Evolutionary conservation across 192 early-diverging fungal genomes (phyloP).

Genomic region (Helicostylum pulchrum): DNA sequence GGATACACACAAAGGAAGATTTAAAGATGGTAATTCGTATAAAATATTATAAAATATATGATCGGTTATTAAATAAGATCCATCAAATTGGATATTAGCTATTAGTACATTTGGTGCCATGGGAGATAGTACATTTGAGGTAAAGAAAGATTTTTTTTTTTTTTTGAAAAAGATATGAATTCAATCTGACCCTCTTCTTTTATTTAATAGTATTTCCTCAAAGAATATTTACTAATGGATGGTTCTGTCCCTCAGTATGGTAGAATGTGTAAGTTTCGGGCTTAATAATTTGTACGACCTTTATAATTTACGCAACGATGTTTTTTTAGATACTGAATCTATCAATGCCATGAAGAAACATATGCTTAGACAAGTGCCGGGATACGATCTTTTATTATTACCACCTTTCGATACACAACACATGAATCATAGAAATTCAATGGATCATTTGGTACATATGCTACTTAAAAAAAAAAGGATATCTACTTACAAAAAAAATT

Average conservation of each 20-base stretch:
- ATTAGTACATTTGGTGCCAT: constrained; percentile 40
- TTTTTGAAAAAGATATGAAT: no score
- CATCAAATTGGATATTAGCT: background rate
- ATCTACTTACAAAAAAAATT: background rate
- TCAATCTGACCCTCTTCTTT: background rate
- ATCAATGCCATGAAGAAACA: constrained; percentile 32
- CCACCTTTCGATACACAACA: constrained; percentile 21
- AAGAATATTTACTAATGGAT: constrained; percentile 50
- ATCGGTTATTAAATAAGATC: no score
- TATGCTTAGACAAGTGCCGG: constrained; percentile 25
- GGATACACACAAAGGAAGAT: constrained; percentile 29
- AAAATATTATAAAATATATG: no score
- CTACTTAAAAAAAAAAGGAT: no score
- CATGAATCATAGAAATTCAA: background rate
- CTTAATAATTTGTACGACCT: background rate
- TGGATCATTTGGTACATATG: constrained; percentile 40
- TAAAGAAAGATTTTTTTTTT: constrained; percentile 18
- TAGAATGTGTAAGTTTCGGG: constrained; percentile 35
- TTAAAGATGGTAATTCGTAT: constrained; percentile 25
- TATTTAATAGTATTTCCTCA: constrained; percentile 51
- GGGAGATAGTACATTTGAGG: constrained; percentile 60
- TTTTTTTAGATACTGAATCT: constrained; percentile 27
- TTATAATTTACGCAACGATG: background rate
- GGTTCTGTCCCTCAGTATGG: constrained; percentile 31
- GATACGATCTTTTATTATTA: constrained; percentile 15